Evolutionary conservation across 352 stramenopile genomes (phyloP).

Genomic region (Peronospora destructor): DNA sequence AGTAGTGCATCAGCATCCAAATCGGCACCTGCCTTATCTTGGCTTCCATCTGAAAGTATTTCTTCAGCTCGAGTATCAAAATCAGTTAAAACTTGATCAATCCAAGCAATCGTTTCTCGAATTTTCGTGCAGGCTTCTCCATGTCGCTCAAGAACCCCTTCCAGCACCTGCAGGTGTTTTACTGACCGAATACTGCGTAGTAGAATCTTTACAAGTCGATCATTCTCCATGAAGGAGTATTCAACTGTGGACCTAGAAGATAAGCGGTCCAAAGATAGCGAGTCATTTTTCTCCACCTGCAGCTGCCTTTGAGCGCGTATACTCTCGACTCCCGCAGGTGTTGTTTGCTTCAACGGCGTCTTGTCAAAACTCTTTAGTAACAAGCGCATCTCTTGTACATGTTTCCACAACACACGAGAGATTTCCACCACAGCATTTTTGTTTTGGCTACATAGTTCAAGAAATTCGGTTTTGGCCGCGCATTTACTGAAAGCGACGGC

Average conservation of each 20-base stretch:
- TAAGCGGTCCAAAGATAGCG: constrained; percentile 5
- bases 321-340: not conserved
- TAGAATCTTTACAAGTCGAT: constrained; percentile 66
- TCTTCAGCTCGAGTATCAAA: constrained; percentile 19
- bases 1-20: constrained; percentile 6
- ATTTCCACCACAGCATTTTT: constrained; percentile 16
- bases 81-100: constrained; percentile 33
- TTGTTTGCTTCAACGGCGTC: constrained; percentile 14
- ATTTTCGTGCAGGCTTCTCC: constrained; percentile 32
- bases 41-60: constrained; percentile 5
- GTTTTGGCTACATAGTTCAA: constrained; percentile 12
- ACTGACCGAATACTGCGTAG: constrained; percentile 57
- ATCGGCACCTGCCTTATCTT: not conserved
- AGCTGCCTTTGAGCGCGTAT: constrained; percentile 2
- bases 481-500: constrained; percentile 9
- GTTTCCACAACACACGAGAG: constrained; percentile 7
- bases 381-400: constrained; percentile 21
- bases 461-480: constrained; percentile 9
- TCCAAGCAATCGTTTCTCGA: constrained; percentile 23
- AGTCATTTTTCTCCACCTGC: constrained; percentile 2
- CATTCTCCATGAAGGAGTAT: constrained; percentile 68
- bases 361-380: constrained; percentile 45
- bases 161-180: constrained; percentile 42
- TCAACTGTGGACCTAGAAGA: not conserved
- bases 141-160: constrained; percentile 44